Percentiles rank a stretch among this genome's conserved stretches.
Evolutionary conservation across 768 basidiomycete genomes (phyloP).

Genomic region (Cystofilobasidium ferigula): DNA sequence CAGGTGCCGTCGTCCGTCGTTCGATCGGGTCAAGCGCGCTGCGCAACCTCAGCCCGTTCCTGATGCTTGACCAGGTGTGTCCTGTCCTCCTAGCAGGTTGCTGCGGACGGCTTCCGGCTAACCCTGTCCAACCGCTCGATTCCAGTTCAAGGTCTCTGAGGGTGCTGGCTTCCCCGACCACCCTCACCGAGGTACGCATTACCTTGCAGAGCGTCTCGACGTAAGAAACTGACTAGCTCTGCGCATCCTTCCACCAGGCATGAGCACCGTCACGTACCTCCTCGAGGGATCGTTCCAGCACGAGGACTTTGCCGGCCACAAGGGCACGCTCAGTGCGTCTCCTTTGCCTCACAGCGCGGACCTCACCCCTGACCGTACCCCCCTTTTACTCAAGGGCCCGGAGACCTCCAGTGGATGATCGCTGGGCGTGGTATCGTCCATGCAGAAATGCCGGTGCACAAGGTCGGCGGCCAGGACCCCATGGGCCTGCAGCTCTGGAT

Average conservation of each 20-base stretch:
- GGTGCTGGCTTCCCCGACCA: constrained; percentile 17
- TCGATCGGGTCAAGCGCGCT: constrained; percentile 68
- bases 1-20: constrained; percentile 68
- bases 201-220: background rate
- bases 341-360: background rate
- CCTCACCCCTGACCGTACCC: background rate
- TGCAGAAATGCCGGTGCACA: constrained; percentile 63
- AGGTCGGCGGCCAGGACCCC: constrained; percentile 55
- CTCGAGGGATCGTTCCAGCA: constrained; percentile 49
- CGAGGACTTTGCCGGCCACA: constrained; percentile 56
- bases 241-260: constrained; percentile 64
- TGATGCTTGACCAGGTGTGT: constrained; percentile 48
- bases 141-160: constrained; percentile 53
- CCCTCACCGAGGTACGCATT: background rate
- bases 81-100: background rate
- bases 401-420: constrained; percentile 90
- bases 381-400: constrained; percentile 23
- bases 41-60: constrained; percentile 76
- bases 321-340: constrained; percentile 29
- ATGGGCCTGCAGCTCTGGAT: constrained; percentile 48
- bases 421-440: constrained; percentile 33
- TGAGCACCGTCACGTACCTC: constrained; percentile 59
- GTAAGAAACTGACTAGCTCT: too few species aligned
- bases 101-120: background rate
- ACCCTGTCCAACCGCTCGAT: constrained; percentile 25